Evolutionary conservation across 1,284 basidiomycete species (phyloP).

Genomic region (Filobasidium uniguttulatum): DNA sequence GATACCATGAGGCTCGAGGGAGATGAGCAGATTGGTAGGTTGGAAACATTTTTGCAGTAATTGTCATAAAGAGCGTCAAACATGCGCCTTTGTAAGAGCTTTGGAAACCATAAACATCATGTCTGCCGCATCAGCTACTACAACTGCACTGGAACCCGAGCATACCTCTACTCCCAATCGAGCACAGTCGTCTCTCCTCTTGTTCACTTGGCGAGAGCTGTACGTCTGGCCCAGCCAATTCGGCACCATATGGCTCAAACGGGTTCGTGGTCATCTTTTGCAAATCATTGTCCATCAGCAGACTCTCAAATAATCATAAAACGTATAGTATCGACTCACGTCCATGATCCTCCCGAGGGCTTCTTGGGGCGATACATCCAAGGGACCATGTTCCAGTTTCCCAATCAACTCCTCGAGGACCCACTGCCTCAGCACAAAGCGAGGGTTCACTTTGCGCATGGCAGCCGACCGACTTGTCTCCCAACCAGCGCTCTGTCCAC

Average conservation of each 20-base stretch:
- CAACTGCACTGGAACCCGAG: conserved; percentile 89
- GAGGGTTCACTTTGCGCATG: conserved; percentile 51
- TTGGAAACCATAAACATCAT: no score
- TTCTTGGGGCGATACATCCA: conserved; percentile 44
- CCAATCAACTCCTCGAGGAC: conserved; percentile 75
- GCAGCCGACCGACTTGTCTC: conserved; percentile 26
- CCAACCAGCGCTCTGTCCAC: conserved; percentile 15
- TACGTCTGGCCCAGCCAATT: conserved; percentile 37
- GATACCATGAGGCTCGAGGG: conserved; percentile 75
- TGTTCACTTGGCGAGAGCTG: conserved; percentile 47
- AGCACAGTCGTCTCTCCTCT: conserved; percentile 64
- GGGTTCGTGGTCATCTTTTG: conserved; percentile 63
- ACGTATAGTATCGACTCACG: conserved; percentile 39
- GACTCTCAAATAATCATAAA: not conserved
- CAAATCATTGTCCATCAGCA: not conserved
- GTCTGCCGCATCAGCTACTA: conserved; percentile 65
- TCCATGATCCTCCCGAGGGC: conserved; percentile 59
- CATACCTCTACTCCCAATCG: conserved; percentile 57
- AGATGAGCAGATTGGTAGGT: conserved; percentile 44
- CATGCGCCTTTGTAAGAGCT: no score
- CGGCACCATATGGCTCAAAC: conserved; percentile 65
- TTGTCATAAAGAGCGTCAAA: no score
- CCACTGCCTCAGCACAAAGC: conserved; percentile 86
- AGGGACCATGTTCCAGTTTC: conserved; percentile 52
- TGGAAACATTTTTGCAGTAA: conserved; percentile 22